These are phyloP conservation scores for Leucaena leucocephala DNA, from an alignment of 306 rosid species.

Conservation along the genomic window DNA sequence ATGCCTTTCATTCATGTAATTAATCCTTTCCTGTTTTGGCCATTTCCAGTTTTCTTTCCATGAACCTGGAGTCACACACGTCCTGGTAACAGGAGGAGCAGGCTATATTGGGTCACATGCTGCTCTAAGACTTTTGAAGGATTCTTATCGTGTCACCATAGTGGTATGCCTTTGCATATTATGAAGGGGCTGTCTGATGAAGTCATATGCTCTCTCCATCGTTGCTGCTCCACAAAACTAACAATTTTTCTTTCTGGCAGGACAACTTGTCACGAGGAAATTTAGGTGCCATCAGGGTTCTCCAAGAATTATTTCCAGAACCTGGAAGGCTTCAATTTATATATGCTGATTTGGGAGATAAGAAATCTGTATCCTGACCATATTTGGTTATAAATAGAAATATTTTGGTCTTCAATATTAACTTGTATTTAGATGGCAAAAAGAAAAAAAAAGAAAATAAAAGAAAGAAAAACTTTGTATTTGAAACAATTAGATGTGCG, in stretches of 20 bases:
- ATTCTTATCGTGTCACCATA: conserved; percentile 85
- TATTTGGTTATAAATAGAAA: conserved; percentile 23
- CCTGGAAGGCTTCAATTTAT: conserved; percentile 97
- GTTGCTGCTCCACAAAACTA: conserved; percentile 13
- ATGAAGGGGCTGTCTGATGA: conserved; percentile 3
- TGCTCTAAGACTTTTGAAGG: conserved; percentile 74
- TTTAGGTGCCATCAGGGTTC: conserved; percentile 87
- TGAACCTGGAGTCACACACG: conserved; percentile 86
- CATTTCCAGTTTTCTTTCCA: conserved; percentile 67
- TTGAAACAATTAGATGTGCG: conserved; percentile 10
- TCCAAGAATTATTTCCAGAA: conserved; percentile 77
- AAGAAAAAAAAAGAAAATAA: neutral
- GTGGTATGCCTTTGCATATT: conserved; percentile 63
- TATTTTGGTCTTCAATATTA: conserved; percentile 17
- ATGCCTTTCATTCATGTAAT: conserved; percentile 12
- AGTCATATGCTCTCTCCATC: conserved; percentile 5
- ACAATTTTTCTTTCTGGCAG: conserved; percentile 47
- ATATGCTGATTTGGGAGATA: conserved; percentile 89
- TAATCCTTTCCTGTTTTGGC: conserved; percentile 15
- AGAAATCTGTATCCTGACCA: conserved; percentile 74
- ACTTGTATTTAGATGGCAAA: neutral
- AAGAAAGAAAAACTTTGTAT: neutral
- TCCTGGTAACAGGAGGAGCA: conserved; percentile 96
- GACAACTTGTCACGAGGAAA: conserved; percentile 95
- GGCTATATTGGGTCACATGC: conserved; percentile 98